Evolutionary conservation across 805 yeast species (phyloP), one percentile per base, ranked within the genome.

Genomic region (Candida ulmi): DNA sequence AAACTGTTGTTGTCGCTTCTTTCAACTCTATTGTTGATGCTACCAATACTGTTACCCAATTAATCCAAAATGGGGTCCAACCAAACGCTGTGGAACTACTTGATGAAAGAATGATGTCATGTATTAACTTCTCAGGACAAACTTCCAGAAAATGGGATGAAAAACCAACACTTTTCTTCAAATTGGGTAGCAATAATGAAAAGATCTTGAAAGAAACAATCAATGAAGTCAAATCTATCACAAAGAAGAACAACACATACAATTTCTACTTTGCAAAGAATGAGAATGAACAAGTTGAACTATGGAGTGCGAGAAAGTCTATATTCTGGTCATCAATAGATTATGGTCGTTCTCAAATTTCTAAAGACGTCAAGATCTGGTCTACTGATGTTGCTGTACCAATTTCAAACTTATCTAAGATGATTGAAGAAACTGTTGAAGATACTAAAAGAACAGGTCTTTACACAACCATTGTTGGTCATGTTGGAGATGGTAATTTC

Each of bases 371-470:
- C 13, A 73, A 70, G 47, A 58, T 72, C 23, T 76, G 86, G 76
- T 80, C 88, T 17, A 83, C 91, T 0, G 93, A 83, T 61, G 84
- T 83, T 4, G 88, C 88, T 12, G 90, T 83, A 9, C 93, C 93
- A 3, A 69, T 84, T 35, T 80, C 88, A 0, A 65, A 65, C 38
- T 66, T 83, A 36, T 77, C 88, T 4, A 62, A 66, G 16, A 68
- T 82, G 33, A 77, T 84, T 28, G 70, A 72, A 32, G 76, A 71
- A 33, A 74, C 86, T 6, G 74, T 81, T 57, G 59, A 63, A n/a
- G 85, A 76, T 41, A 67, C 84, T 47, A 71, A 69, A 41, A 53
- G 57, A 5, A 69, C 76, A 19, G 75, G 75, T 1, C 52, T 80
- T 17, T 52, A 68, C 37, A 74, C 77, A 35, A 76, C 84, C 1